Evolutionary conservation across 768 basidiomycete species (phyloP).

Genomic region (Lentinula aciculospora): DNA sequence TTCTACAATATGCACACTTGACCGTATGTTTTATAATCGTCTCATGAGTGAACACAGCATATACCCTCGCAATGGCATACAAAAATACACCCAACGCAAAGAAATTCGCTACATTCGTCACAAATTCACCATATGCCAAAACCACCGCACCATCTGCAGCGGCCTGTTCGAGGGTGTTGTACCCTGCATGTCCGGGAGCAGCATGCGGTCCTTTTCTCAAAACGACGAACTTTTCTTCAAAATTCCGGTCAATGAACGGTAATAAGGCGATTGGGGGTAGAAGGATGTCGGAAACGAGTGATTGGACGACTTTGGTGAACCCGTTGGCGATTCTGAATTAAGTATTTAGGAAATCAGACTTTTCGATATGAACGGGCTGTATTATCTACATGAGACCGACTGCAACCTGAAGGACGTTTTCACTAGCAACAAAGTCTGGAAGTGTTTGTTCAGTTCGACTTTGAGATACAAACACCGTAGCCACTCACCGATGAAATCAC

Average conservation of each 20-base stretch:
- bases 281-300: slow-evolving; percentile 36
- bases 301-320: slow-evolving; percentile 36
- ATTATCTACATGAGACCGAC: slow-evolving; percentile 1
- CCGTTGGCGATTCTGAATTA: slow-evolving; percentile 27
- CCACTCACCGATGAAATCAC: background rate
- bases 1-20: slow-evolving; percentile 37
- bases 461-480: too few relatives aligned
- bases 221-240: slow-evolving; percentile 37
- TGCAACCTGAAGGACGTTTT: background rate
- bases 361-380: background rate
- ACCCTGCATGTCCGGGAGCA: slow-evolving; percentile 19
- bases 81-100: slow-evolving; percentile 31
- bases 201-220: slow-evolving; percentile 16
- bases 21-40: slow-evolving; percentile 34
- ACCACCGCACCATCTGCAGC: slow-evolving; percentile 39
- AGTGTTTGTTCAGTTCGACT: background rate
- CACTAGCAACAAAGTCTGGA: background rate
- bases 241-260: slow-evolving; percentile 36
- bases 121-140: slow-evolving; percentile 32
- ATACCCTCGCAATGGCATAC: slow-evolving; percentile 30
- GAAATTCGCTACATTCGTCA: slow-evolving; percentile 32
- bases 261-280: slow-evolving; percentile 35
- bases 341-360: background rate
- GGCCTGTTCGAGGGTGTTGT: slow-evolving; percentile 39
- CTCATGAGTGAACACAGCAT: slow-evolving; percentile 30